Base-by-base conservation (phyloP, 164 flowering plant species). In the Piper longum region DNA sequence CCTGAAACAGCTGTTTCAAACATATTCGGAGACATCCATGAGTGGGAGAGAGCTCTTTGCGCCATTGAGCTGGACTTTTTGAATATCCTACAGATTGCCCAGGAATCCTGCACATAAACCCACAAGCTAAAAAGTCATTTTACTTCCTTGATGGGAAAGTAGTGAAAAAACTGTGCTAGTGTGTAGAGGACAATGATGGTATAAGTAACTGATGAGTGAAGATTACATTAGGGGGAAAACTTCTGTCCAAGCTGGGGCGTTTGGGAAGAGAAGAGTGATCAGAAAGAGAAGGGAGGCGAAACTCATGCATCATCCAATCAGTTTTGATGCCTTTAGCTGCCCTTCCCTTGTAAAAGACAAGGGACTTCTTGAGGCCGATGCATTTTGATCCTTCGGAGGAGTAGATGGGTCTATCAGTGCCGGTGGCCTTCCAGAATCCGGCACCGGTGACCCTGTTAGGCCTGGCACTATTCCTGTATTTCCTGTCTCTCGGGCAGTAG, bases 241-340 rank as follows among this genome's bases (percentile, higher is more conserved):
- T 76, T 69, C 75, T 83, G 70, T 84, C 89, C 11, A 78, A 12
- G 36, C 36, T 26, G 66, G 75, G 74, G 62, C 79, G 74, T 75
- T 85, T 87, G 5, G 79, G 62, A 2, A 76, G 67, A 2, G 62
- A 43, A 1, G 85, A 63, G 67, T 26, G 36, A 26, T 90, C 81
- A 0, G 73, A 57, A 54, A 79, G 77, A 60, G 97, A 80, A 57
- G 95, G 97, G 13, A 93, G 78, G 48, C 99, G 76, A 64, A 93
- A 93, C 75, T 93, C 99, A 64, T 93, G 99, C 99, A 90, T 93
- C 99, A 93, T 93, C 99, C 99, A 93, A 71, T 90, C 97, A 54
- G 96, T 93, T 73, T 93, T 93, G 67, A 77, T 75, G 26, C 99
- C 99, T 78, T 83, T 93, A 11, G 96, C 97, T 40, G 99, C 99